Evolutionary conservation across 331 rosid species (phyloP).

Genomic region (Saraca asoca): DNA sequence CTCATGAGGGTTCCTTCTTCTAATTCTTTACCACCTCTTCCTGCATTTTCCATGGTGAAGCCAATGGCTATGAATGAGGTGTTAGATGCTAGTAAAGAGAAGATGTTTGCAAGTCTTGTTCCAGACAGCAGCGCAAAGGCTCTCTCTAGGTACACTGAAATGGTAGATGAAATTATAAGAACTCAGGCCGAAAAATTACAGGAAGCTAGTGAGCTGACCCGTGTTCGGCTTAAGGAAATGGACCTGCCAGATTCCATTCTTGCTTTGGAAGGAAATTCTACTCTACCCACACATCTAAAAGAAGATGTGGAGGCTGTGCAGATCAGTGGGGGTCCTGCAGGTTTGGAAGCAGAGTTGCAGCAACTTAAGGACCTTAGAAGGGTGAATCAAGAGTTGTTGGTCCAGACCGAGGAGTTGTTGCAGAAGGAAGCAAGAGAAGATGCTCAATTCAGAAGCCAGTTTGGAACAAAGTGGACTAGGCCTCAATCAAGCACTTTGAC

Average conservation of each 20-base stretch:
- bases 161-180: slow-evolving; percentile 86
- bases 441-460: slow-evolving; percentile 84
- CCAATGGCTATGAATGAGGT: slow-evolving; percentile 79
- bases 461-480: slow-evolving; percentile 92
- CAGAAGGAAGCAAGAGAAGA: slow-evolving; percentile 93
- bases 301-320: slow-evolving; percentile 98
- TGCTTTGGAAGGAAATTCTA: slow-evolving; percentile 82
- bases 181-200: slow-evolving; percentile 90
- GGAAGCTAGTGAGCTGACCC: slow-evolving; percentile 91
- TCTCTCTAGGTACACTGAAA: slow-evolving; percentile 92
- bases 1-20: slow-evolving; percentile 86
- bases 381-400: slow-evolving; percentile 79
- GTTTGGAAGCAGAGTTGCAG: slow-evolving; percentile 89
- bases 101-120: slow-evolving; percentile 87
- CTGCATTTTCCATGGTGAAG: slow-evolving; percentile 86
- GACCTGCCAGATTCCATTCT: slow-evolving; percentile 93
- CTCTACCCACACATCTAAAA: slow-evolving; percentile 70
- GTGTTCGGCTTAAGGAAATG: slow-evolving; percentile 95
- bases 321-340: slow-evolving; percentile 88
- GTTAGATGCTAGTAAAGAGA: slow-evolving; percentile 91
- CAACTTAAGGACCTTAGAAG: slow-evolving; percentile 87
- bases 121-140: slow-evolving; percentile 91
- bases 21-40: slow-evolving; percentile 67
- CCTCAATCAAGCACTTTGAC: slow-evolving; percentile 92
- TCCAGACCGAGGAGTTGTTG: slow-evolving; percentile 85